A percentile compares a stretch with the other conserved stretches of the same genome.
These are phyloP conservation scores for Blastocladiella emersonii DNA, from an alignment of 371 early-diverging fungal species.

Conservation along the genomic window DNA sequence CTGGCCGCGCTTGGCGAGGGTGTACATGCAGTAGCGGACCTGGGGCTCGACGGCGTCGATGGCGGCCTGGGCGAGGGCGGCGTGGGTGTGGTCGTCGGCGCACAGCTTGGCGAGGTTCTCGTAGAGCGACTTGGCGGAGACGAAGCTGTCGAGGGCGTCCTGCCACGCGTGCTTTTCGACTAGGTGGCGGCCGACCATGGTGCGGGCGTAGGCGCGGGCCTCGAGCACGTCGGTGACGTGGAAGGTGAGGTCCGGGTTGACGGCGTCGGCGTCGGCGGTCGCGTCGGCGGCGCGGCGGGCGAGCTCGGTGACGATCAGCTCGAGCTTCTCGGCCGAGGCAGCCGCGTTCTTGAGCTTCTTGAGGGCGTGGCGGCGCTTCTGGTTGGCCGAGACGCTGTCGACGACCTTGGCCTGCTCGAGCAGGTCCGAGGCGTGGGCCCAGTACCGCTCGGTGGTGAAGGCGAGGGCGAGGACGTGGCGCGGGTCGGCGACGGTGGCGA, in stretches of 20 bases:
- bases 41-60: constrained; percentile 67
- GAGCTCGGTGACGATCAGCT: constrained; percentile 18
- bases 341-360: constrained; percentile 47
- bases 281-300: background rate
- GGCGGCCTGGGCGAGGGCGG: constrained; percentile 46
- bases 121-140: constrained; percentile 49
- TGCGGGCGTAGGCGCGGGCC: constrained; percentile 47
- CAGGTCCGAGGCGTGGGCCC: constrained; percentile 67
- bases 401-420: constrained; percentile 37
- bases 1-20: constrained; percentile 21
- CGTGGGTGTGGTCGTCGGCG: constrained; percentile 35
- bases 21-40: constrained; percentile 66
- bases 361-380: constrained; percentile 51
- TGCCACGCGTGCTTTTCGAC: constrained; percentile 61
- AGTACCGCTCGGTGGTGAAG: constrained; percentile 59
- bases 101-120: constrained; percentile 37
- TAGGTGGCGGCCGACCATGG: constrained; percentile 47
- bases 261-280: background rate
- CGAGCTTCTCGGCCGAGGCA: constrained; percentile 34
- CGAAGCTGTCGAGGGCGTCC: constrained; percentile 43
- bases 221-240: background rate
- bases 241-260: background rate
- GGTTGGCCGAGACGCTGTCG: constrained; percentile 31
- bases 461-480: constrained; percentile 44
- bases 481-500: constrained; percentile 30